A percentile compares a stretch with the other conserved stretches of the same genome.
Evolutionary conservation across 1,284 basidiomycete genomes (phyloP).

Genomic region (Ustilago nuda): DNA sequence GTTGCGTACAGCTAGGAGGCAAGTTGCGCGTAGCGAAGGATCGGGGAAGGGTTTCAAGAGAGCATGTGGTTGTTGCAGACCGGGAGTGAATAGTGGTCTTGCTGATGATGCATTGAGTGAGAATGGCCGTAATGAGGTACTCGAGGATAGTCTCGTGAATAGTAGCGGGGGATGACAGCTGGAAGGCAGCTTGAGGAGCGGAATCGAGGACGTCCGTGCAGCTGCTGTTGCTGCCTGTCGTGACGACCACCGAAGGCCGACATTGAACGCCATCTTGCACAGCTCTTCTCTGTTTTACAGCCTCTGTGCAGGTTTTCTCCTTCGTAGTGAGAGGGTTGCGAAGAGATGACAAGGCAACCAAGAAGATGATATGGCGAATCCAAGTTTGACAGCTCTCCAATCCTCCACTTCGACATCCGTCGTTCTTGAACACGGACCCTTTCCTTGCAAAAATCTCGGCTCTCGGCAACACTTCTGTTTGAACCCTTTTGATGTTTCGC

Average conservation of each 20-base stretch:
- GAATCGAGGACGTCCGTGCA: not conserved
- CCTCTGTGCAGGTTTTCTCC: not conserved
- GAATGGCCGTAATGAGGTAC: not conserved
- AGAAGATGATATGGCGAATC: not conserved
- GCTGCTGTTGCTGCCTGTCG: not conserved
- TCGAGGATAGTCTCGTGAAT: not conserved
- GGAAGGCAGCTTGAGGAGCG: not conserved
- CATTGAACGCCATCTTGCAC: slow-evolving; percentile 11
- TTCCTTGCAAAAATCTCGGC: slow-evolving; percentile 5
- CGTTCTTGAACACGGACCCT: not conserved
- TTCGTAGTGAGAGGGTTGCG: not conserved
- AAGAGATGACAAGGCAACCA: not conserved
- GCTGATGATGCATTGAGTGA: not conserved
- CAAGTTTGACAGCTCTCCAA: not conserved
- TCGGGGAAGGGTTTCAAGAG: not conserved
- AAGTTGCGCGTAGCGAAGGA: not conserved
- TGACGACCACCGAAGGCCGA: slow-evolving; percentile 18
- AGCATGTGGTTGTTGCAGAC: not conserved
- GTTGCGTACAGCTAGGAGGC: not conserved
- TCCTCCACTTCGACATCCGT: slow-evolving; percentile 14
- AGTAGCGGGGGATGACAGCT: not conserved
- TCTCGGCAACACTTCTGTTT: not conserved
- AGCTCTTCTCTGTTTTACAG: not conserved
- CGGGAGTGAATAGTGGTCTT: not conserved
- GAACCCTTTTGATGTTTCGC: not conserved